These are phyloP conservation scores for Perkinsus chesapeaki DNA, from an alignment of 169 alveolate species.

Conservation along the genomic window DNA sequence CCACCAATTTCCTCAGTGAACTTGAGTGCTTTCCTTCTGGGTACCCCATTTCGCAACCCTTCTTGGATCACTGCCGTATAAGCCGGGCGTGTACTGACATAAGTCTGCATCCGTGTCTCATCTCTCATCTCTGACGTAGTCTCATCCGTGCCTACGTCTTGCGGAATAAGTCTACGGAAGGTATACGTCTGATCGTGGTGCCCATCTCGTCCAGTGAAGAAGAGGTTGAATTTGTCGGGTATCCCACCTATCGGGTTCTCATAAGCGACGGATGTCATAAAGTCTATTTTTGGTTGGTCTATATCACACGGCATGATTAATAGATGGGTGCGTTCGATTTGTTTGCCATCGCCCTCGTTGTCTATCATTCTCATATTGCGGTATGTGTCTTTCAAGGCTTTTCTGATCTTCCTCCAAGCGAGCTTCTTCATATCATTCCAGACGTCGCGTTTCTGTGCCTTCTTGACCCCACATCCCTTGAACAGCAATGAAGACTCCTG, in stretches of 20 bases:
- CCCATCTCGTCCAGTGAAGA: neutral
- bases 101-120: too few species aligned
- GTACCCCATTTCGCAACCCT: too few species aligned
- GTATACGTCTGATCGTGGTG: neutral
- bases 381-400: too few species aligned
- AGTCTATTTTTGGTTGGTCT: neutral
- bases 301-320: neutral
- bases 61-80: too few species aligned
- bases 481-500: neutral
- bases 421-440: neutral
- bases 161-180: neutral
- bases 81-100: too few species aligned
- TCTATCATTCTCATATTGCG: too few species aligned
- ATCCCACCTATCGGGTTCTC: neutral
- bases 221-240: neutral
- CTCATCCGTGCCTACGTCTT: too few species aligned
- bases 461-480: neutral
- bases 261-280: neutral
- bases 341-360: neutral
- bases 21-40: too few species aligned
- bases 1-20: too few species aligned
- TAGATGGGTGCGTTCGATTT: neutral
- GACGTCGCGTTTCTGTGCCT: too few species aligned
- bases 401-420: too few species aligned
- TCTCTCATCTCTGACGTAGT: too few species aligned